Conservation (phyloP, 306 rosid species). For the Vigna angularis region DNA sequence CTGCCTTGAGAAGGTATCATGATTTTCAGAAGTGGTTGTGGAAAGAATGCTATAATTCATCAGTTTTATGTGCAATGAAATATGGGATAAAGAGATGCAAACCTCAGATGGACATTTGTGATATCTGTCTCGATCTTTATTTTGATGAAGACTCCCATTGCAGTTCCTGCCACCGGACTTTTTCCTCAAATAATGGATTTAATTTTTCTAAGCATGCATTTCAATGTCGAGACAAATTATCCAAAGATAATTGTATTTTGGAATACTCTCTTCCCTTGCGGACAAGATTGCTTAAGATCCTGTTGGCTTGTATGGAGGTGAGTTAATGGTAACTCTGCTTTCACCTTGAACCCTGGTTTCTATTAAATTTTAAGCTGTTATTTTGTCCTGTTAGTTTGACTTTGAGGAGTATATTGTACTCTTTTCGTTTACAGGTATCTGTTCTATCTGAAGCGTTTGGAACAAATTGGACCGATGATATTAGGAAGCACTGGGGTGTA, state of each 20-base stretch:
- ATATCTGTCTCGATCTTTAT: slow-evolving; percentile 68
- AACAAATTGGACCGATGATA: slow-evolving; percentile 73
- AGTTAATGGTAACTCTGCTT: slow-evolving; percentile 45
- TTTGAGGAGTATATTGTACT: slow-evolving; percentile 24
- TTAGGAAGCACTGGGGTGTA: slow-evolving; percentile 74
- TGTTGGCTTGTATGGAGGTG: slow-evolving; percentile 84
- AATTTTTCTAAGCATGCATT: slow-evolving; percentile 64
- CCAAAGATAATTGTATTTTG: slow-evolving; percentile 49
- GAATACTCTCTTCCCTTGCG: slow-evolving; percentile 78
- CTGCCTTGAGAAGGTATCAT: slow-evolving; percentile 78
- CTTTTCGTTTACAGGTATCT: slow-evolving; percentile 66
- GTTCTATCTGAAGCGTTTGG: slow-evolving; percentile 83
- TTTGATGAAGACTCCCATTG: slow-evolving; percentile 81
- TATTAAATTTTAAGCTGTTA: slow-evolving; percentile 28
- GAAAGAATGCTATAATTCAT: slow-evolving; percentile 78
- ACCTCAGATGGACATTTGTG: slow-evolving; percentile 72
- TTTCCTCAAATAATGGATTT: slow-evolving; percentile 54
- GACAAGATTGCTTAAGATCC: slow-evolving; percentile 76
- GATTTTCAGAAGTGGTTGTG: slow-evolving; percentile 94
- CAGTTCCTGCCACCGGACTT: slow-evolving; percentile 77
- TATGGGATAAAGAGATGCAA: slow-evolving; percentile 76
- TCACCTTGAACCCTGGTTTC: slow-evolving; percentile 4
- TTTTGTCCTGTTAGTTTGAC: slow-evolving; percentile 15
- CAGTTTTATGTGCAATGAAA: slow-evolving; percentile 71
- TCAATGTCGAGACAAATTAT: slow-evolving; percentile 68